Percentiles rank a stretch among this genome's conserved stretches.
Conservation (phyloP, 305 asterid genomes). For the Fraxinus latifolia region DNA sequence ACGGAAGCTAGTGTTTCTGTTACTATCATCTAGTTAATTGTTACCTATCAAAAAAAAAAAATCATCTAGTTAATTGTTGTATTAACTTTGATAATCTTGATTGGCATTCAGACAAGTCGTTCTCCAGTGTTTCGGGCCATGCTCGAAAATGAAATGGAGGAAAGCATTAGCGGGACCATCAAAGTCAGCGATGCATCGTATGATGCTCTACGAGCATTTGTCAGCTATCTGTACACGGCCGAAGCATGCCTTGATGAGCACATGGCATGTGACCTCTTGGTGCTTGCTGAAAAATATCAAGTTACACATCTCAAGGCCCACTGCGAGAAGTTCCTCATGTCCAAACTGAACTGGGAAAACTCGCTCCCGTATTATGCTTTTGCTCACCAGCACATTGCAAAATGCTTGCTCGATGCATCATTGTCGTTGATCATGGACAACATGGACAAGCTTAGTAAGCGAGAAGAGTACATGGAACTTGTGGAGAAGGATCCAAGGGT, state of each 20-base stretch:
- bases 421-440: slow-evolving; percentile 69
- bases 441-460: slow-evolving; percentile 73
- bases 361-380: slow-evolving; percentile 80
- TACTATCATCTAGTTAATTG: neutral
- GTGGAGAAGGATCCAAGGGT: slow-evolving; percentile 90
- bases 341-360: slow-evolving; percentile 76
- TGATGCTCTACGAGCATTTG: slow-evolving; percentile 72
- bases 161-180: slow-evolving; percentile 82
- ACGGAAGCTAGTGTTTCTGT: neutral
- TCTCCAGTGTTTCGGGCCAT: slow-evolving; percentile 89
- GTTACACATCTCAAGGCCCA: slow-evolving; percentile 81
- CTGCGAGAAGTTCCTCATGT: slow-evolving; percentile 77
- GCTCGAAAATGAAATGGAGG: slow-evolving; percentile 91
- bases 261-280: slow-evolving; percentile 82
- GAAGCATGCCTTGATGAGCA: slow-evolving; percentile 80
- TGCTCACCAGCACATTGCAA: slow-evolving; percentile 81
- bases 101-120: slow-evolving; percentile 51
- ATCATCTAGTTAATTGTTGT: neutral
- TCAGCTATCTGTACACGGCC: slow-evolving; percentile 78
- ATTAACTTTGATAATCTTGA: slow-evolving; percentile 1
- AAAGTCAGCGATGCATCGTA: slow-evolving; percentile 79
- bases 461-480: slow-evolving; percentile 73
- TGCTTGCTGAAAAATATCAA: slow-evolving; percentile 85
- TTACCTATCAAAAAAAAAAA: neutral
- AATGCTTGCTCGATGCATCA: slow-evolving; percentile 67